These are phyloP conservation scores for Huntiella bhutanensis DNA, from an alignment of 2,329 filamentous ascomycete species.

Conservation along the genomic window DNA sequence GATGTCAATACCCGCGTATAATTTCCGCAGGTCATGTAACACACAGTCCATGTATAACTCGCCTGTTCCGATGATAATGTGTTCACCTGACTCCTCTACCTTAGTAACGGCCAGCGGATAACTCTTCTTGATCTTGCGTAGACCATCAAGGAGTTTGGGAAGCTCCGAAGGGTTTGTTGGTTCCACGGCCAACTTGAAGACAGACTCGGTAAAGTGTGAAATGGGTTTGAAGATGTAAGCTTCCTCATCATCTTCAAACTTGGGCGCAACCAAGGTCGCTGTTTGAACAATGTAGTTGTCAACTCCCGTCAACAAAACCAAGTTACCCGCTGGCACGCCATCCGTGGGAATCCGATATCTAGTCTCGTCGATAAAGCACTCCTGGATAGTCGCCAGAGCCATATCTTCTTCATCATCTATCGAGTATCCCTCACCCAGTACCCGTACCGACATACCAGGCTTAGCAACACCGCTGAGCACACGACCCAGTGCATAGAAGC, in stretches of 20 bases:
- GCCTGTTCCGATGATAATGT: constrained; percentile 84
- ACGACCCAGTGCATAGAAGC: constrained; percentile 75
- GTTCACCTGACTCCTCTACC: constrained; percentile 93
- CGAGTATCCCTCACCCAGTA: constrained; percentile 88
- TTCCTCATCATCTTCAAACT: constrained; percentile 71
- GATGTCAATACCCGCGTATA: constrained; percentile 99
- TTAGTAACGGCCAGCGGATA: constrained; percentile 93
- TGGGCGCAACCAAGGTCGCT: constrained; percentile 68
- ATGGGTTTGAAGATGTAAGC: constrained; percentile 90
- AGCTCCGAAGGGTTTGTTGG: constrained; percentile 95
- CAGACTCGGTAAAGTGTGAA: constrained; percentile 87
- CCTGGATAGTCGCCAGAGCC: constrained; percentile 63
- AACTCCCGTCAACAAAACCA: constrained; percentile 77
- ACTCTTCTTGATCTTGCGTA: constrained; percentile 94
- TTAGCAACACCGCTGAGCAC: constrained; percentile 83
- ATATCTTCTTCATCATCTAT: constrained; percentile 97
- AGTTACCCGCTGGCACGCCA: constrained; percentile 83
- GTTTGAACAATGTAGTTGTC: constrained; percentile 98
- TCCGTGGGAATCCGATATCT: constrained; percentile 83
- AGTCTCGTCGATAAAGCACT: constrained; percentile 81
- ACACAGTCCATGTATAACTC: constrained; percentile 99
- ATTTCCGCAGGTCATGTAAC: constrained; percentile 70
- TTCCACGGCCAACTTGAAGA: constrained; percentile 94
- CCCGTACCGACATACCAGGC: constrained; percentile 65
- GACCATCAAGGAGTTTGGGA: constrained; percentile 94